Conservation (phyloP, 2,329 filamentous ascomycete species). For the Aspergillus sp. region DNA sequence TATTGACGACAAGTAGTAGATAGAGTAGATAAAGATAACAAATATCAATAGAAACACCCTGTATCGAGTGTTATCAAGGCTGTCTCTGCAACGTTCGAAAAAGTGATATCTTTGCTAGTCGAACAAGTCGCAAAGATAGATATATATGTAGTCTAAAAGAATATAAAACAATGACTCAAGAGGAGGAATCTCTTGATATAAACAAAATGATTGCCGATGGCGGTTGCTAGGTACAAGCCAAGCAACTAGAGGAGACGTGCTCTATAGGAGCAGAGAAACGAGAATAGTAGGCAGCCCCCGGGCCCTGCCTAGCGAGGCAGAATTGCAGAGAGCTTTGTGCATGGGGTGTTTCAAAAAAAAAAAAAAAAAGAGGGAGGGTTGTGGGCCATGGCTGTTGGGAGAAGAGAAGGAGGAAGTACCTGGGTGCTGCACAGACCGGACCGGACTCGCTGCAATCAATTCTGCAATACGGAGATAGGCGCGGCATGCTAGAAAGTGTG, state of each 20-base stretch:
- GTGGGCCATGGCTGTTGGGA: slow-evolving; percentile 14
- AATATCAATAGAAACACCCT: background rate
- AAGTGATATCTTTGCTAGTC: background rate
- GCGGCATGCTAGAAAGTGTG: slow-evolving; percentile 21
- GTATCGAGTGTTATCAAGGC: background rate
- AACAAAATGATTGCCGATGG: slow-evolving; percentile 6
- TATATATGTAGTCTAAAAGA: slow-evolving; percentile 18
- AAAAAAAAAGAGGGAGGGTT: slow-evolving; percentile 13
- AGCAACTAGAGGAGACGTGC: slow-evolving; percentile 27
- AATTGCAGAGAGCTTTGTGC: slow-evolving; percentile 26
- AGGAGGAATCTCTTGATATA: slow-evolving; percentile 22
- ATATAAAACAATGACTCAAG: slow-evolving; percentile 20
- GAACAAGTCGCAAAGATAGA: background rate
- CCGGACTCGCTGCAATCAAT: slow-evolving; percentile 30
- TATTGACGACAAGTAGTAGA: background rate
- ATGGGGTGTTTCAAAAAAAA: slow-evolving; percentile 25
- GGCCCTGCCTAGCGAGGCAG: slow-evolving; percentile 38
- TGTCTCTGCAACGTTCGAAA: background rate
- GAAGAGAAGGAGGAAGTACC: slow-evolving; percentile 14
- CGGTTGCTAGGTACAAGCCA: slow-evolving; percentile 21
- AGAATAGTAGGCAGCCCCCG: slow-evolving; percentile 26
- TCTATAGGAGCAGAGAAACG: slow-evolving; percentile 26
- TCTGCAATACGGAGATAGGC: slow-evolving; percentile 28
- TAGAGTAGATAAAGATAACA: background rate
- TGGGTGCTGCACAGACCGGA: slow-evolving; percentile 17